Conservation (phyloP, 2,329 filamentous ascomycete genomes). For the Cladosporium oxysporum region DNA sequence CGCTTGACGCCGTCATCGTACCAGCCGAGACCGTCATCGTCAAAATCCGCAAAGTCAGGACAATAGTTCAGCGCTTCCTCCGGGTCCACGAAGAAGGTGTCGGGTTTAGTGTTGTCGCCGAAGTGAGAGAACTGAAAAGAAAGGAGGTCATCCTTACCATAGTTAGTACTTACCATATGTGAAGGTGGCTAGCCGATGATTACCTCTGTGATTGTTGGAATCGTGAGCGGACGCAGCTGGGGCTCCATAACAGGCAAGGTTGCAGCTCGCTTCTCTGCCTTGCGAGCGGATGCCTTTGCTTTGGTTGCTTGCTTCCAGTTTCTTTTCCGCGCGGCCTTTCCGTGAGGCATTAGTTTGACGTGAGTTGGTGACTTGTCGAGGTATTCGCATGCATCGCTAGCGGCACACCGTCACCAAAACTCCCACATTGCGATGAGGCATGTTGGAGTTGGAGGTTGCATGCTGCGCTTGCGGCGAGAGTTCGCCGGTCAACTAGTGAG, state of each 20-base stretch:
- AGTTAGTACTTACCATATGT: slow-evolving; percentile 37
- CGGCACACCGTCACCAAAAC: no score
- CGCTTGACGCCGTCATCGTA: slow-evolving; percentile 85
- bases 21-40: slow-evolving; percentile 71
- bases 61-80: slow-evolving; percentile 30
- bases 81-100: slow-evolving; percentile 35
- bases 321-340: slow-evolving; percentile 16
- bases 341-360: slow-evolving; percentile 17
- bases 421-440: neutral
- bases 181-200: slow-evolving; percentile 8
- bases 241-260: neutral
- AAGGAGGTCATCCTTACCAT: slow-evolving; percentile 45
- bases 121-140: slow-evolving; percentile 48
- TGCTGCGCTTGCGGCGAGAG: neutral
- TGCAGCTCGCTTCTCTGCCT: slow-evolving; percentile 22
- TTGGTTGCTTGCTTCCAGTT: slow-evolving; percentile 19
- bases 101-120: slow-evolving; percentile 40
- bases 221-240: neutral
- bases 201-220: slow-evolving; percentile 37
- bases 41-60: slow-evolving; percentile 42
- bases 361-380: neutral
- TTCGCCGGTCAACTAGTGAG: neutral
- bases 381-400: neutral
- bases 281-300: slow-evolving; percentile 22
- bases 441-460: neutral